Conservation (phyloP, 352 stramenopile species). For the Globisporangium nodosum region DNA sequence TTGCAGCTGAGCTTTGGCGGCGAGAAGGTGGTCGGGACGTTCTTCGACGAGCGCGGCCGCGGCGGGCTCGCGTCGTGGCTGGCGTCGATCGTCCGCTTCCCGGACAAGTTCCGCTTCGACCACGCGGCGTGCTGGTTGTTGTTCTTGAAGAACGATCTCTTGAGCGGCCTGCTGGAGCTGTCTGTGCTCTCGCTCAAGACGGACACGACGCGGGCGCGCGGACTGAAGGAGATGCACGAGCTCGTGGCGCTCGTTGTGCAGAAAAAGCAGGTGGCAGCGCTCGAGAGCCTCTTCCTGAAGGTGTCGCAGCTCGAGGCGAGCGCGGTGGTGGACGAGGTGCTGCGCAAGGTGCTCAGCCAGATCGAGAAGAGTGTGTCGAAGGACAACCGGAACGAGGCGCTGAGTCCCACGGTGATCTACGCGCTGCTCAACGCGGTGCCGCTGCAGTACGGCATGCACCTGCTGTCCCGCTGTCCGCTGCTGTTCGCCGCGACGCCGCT, state of each 20-base stretch:
- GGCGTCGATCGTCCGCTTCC: conserved; percentile 40
- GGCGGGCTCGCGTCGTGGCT: conserved; percentile 28
- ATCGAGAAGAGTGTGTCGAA: conserved; percentile 31
- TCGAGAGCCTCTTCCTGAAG: conserved; percentile 36
- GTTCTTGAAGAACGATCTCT: conserved; percentile 39
- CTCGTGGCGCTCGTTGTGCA: conserved; percentile 39
- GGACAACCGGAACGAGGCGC: conserved; percentile 27
- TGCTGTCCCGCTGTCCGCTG: conserved; percentile 55
- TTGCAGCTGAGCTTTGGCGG: conserved; percentile 58
- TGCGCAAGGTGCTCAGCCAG: conserved; percentile 46
- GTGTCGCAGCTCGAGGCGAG: conserved; percentile 43
- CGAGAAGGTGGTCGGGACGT: conserved; percentile 30
- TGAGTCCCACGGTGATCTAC: conserved; percentile 63
- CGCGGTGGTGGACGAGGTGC: conserved; percentile 20
- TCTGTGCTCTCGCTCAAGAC: conserved; percentile 30
- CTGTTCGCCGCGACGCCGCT: conserved; percentile 61
- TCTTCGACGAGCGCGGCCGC: conserved; percentile 41
- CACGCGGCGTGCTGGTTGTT: conserved; percentile 52
- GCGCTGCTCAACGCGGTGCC: conserved; percentile 59
- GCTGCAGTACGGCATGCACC: conserved; percentile 43
- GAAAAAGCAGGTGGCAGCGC: conserved; percentile 30
- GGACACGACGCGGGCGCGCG: conserved; percentile 14
- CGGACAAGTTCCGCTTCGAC: conserved; percentile 40
- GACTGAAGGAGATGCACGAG: conserved; percentile 33
- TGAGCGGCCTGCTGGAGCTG: conserved; percentile 48